These are phyloP conservation scores for Coccinonectria pachysandricola DNA, from an alignment of 2,329 filamentous ascomycete species.

Conservation along the genomic window DNA sequence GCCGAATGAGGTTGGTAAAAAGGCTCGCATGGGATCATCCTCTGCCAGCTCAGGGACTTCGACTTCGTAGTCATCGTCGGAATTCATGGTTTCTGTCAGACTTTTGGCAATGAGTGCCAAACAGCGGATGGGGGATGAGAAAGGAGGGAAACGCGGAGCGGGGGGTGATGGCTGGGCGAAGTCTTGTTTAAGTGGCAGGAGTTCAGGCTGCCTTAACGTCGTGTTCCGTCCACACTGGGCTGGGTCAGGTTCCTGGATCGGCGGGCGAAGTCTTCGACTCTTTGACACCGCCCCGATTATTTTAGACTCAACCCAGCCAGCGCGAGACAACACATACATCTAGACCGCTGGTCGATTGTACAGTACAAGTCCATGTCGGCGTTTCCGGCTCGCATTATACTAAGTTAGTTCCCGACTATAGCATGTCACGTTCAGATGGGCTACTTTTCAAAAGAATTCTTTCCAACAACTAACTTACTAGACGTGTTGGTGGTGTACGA, in stretches of 20 bases:
- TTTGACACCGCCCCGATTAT: constrained; percentile 20
- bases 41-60: constrained; percentile 42
- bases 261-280: constrained; percentile 13
- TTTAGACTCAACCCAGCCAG: too few relatives aligned
- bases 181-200: constrained; percentile 11
- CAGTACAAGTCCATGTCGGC: too few relatives aligned
- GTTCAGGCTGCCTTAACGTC: constrained; percentile 9
- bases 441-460: too few relatives aligned
- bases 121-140: constrained; percentile 6
- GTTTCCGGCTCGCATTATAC: too few relatives aligned
- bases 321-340: too few relatives aligned
- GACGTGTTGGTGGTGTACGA: too few relatives aligned
- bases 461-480: too few relatives aligned
- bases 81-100: constrained; percentile 50
- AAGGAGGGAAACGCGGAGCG: constrained; percentile 9
- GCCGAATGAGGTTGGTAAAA: constrained; percentile 75
- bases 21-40: constrained; percentile 64
- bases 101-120: too few relatives aligned
- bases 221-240: constrained; percentile 9
- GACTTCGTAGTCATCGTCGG: constrained; percentile 49
- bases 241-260: constrained; percentile 10
- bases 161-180: constrained; percentile 10
- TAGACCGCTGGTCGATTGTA: too few relatives aligned
- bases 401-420: too few relatives aligned
- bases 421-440: too few relatives aligned